These are phyloP conservation scores for Trypethelium eluteriae DNA, from an alignment of 495 filamentous ascomycete genomes.

Conservation along the genomic window DNA sequence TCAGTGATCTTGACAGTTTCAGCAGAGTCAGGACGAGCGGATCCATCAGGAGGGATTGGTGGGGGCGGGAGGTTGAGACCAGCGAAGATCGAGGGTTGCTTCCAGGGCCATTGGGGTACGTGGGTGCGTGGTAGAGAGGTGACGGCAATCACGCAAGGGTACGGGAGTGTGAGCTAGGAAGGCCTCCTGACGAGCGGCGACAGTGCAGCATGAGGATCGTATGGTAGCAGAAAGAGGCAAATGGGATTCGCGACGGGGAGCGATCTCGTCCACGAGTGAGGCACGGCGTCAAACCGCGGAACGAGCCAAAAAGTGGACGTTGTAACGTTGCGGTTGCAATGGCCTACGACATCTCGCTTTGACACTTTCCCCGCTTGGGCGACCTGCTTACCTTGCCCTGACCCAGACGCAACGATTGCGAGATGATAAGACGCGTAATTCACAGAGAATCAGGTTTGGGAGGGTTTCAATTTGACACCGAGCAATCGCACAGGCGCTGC, in stretches of 20 bases:
- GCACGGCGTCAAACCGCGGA: neutral
- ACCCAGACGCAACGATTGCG: neutral
- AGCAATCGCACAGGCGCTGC: neutral
- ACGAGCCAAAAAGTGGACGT: constrained; percentile 4
- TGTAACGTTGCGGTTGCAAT: constrained; percentile 12
- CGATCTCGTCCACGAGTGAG: constrained; percentile 3
- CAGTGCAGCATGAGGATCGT: neutral
- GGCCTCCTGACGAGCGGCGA: constrained; percentile 2
- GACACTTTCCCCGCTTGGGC: constrained; percentile 9
- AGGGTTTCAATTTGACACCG: constrained; percentile 4
- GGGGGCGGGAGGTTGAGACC: constrained; percentile 1
- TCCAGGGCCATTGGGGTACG: neutral
- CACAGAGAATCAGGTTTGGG: neutral
- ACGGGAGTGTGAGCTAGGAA: neutral
- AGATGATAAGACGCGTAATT: neutral
- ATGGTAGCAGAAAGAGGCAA: constrained; percentile 6
- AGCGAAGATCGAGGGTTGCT: neutral
- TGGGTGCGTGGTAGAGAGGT: neutral
- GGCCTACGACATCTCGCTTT: constrained; percentile 5
- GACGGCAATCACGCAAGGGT: constrained; percentile 3
- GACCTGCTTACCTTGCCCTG: neutral
- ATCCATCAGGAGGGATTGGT: constrained; percentile 5
- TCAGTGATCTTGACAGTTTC: neutral
- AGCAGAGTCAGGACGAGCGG: neutral
- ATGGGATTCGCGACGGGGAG: constrained; percentile 2